Evolutionary conservation across 345 rosid species (phyloP).

Genomic region (Citrus sp.): DNA sequence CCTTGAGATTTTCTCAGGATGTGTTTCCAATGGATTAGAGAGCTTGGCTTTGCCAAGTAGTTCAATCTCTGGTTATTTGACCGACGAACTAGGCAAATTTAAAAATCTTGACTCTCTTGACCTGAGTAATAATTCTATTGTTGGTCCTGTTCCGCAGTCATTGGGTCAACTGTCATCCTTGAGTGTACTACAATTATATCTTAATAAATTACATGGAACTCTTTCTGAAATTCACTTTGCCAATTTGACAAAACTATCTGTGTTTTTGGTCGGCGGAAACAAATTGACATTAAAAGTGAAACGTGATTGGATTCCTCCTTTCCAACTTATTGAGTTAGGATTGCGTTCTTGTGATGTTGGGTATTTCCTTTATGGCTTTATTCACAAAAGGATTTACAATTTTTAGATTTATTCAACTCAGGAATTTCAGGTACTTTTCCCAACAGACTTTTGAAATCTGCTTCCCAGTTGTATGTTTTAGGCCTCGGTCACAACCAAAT

Average conservation of each 20-base stretch:
- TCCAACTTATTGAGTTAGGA: slow-evolving; percentile 15
- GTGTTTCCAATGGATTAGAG: background rate
- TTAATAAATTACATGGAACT: background rate
- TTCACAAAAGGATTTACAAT: background rate
- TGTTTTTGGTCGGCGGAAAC: slow-evolving; percentile 11
- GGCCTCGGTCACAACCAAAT: slow-evolving; percentile 29
- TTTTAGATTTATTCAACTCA: slow-evolving; percentile 31
- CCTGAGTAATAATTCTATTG: background rate
- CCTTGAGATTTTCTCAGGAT: background rate
- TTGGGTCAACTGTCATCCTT: background rate
- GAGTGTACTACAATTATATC: background rate
- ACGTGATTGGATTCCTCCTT: slow-evolving; percentile 32
- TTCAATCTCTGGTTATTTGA: background rate
- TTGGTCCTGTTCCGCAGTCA: background rate
- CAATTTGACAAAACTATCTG: slow-evolving; percentile 18
- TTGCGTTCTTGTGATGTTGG: slow-evolving; percentile 23
- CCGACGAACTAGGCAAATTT: background rate
- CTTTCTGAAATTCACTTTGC: slow-evolving; percentile 23
- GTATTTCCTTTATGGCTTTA: slow-evolving; percentile 37
- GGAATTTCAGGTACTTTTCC: slow-evolving; percentile 27
- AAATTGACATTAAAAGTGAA: slow-evolving; percentile 13
- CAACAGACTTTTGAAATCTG: background rate
- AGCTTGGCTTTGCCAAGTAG: background rate
- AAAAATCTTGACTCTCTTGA: background rate
- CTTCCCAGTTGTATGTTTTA: background rate